phyloP scores from a whole-genome alignment of 768 basidiomycete species.

The Auricularia auricula-judae region DNA sequence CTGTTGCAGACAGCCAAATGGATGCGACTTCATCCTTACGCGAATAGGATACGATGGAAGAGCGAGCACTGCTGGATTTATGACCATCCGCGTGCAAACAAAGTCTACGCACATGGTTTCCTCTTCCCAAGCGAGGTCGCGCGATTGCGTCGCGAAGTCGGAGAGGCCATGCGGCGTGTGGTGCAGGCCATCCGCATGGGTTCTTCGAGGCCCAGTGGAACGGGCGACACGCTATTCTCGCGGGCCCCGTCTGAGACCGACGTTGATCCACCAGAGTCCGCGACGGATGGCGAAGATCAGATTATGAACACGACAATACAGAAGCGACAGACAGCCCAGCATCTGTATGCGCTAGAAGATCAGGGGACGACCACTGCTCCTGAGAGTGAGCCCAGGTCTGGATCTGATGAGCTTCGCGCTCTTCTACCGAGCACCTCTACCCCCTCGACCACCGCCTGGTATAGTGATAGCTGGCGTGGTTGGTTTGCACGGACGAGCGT shows the following conservation, averaged over 20 bases:
- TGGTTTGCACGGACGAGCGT: constrained; percentile 52
- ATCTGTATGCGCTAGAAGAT: no score
- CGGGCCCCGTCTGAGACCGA: constrained; percentile 1
- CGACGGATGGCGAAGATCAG: not conserved
- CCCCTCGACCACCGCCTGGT: constrained; percentile 22
- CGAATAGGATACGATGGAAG: constrained; percentile 73
- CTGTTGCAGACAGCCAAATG: constrained; percentile 54
- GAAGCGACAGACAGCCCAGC: not conserved
- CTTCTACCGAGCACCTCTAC: not conserved
- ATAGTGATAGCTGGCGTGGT: not conserved
- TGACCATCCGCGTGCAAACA: constrained; percentile 89
- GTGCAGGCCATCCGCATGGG: constrained; percentile 10
- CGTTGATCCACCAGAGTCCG: not conserved
- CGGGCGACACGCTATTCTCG: not conserved
- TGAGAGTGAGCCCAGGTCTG: no score
- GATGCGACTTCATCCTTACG: constrained; percentile 79
- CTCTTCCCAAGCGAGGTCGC: constrained; percentile 82
- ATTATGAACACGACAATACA: not conserved
- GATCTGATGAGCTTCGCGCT: not conserved
- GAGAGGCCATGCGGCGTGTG: constrained; percentile 17
- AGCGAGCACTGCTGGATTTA: constrained; percentile 97
- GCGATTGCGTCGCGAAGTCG: constrained; percentile 38
- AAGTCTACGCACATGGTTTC: constrained; percentile 92
- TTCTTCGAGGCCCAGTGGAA: not conserved
- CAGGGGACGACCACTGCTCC: no score